These are phyloP conservation scores for Mimosa bimucronata DNA, from an alignment of 306 rosid species.

Conservation along the genomic window DNA sequence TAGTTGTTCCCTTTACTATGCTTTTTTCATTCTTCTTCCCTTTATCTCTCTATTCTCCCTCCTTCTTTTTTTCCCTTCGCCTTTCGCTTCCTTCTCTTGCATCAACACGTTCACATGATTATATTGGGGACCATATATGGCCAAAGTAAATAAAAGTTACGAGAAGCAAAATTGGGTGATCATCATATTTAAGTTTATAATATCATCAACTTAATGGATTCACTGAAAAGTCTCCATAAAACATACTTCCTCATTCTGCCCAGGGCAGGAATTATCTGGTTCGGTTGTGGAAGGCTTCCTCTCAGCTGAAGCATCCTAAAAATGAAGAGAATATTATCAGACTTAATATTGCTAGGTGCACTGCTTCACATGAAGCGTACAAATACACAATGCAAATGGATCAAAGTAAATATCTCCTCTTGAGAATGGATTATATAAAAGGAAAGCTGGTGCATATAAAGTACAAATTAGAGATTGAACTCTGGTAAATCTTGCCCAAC, in stretches of 20 bases:
- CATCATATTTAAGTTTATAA: background rate
- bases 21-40: background rate
- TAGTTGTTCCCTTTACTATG: background rate
- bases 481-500: conserved; percentile 5
- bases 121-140: conserved; percentile 17
- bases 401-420: background rate
- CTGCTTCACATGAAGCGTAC: background rate
- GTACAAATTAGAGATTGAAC: background rate
- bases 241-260: conserved; percentile 45
- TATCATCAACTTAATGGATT: conserved; percentile 9
- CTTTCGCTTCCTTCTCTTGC: background rate
- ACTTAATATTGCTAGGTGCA: conserved; percentile 17
- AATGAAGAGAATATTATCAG: conserved; percentile 39
- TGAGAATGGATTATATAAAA: conserved; percentile 20
- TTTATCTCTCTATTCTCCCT: background rate
- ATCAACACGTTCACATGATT: conserved; percentile 15
- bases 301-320: conserved; percentile 62
- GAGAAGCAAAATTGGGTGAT: background rate
- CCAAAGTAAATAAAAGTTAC: background rate
- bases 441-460: conserved; percentile 25
- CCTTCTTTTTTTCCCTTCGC: background rate
- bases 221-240: conserved; percentile 16
- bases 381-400: background rate
- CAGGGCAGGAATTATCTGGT: conserved; percentile 46
- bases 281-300: conserved; percentile 54